A percentile compares a stretch with the other conserved stretches of the same genome.
phyloP scores from a whole-genome alignment of 2,329 filamentous ascomycete genomes.

The Pseudopyrenochaeta lycopersici region DNA sequence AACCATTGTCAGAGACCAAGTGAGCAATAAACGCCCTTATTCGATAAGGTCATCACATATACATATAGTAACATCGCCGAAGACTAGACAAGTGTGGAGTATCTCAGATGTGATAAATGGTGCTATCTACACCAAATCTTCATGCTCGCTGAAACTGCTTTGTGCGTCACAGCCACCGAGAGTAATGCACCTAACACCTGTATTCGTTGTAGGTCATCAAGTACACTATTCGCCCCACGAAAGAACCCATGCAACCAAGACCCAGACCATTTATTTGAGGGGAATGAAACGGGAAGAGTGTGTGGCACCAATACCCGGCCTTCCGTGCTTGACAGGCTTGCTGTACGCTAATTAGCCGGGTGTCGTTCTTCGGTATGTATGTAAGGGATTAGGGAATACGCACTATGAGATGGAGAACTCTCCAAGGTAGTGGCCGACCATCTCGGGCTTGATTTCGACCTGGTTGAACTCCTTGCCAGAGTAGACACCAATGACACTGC shows the following conservation, averaged over 20 bases:
- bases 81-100: slow-evolving; percentile 24
- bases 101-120: slow-evolving; percentile 41
- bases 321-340: slow-evolving; percentile 99
- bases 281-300: slow-evolving; percentile 99
- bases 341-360: slow-evolving; percentile 64
- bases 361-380: background rate
- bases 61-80: too few species aligned
- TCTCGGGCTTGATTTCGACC: slow-evolving; percentile 99
- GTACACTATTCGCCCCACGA: slow-evolving; percentile 48
- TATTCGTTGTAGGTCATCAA: slow-evolving; percentile 52
- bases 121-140: slow-evolving; percentile 43
- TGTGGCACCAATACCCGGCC: slow-evolving; percentile 99
- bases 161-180: slow-evolving; percentile 43
- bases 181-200: slow-evolving; percentile 51
- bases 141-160: slow-evolving; percentile 39
- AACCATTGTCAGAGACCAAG: too few species aligned
- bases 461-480: slow-evolving; percentile 99
- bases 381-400: slow-evolving; percentile 54
- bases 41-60: background rate
- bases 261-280: slow-evolving; percentile 79
- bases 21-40: too few species aligned
- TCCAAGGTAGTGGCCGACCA: slow-evolving; percentile 99
- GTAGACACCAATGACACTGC: slow-evolving; percentile 98
- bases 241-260: slow-evolving; percentile 52
- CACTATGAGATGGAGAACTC: slow-evolving; percentile 99